Evolutionary conservation across 2,329 filamentous ascomycete species (phyloP).

Genomic region (Zelopaecilomyces penicillatus): DNA sequence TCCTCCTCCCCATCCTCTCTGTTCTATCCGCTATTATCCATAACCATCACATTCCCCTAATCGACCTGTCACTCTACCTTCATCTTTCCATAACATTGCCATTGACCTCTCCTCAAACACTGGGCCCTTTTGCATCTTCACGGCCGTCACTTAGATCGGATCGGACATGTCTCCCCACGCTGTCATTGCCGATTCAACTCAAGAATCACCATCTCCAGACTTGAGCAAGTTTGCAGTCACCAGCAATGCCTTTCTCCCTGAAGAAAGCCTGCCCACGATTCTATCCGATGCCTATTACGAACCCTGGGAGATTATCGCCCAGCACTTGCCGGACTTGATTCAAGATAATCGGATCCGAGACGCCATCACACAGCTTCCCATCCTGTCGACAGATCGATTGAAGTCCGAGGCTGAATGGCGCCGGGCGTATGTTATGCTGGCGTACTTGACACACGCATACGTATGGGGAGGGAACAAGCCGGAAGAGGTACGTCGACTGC

Average conservation of each 20-base stretch:
- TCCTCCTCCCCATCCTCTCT: too few relatives aligned
- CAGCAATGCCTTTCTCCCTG: constrained; percentile 68
- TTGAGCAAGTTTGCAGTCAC: constrained; percentile 31
- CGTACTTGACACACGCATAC: constrained; percentile 76
- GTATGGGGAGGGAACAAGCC: constrained; percentile 79
- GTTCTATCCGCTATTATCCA: too few relatives aligned
- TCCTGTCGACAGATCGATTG: constrained; percentile 59
- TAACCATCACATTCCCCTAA: too few relatives aligned
- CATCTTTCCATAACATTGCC: too few relatives aligned
- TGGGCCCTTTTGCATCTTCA: too few relatives aligned
- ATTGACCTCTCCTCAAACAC: too few relatives aligned
- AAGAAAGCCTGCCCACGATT: constrained; percentile 53
- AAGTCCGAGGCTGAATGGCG: constrained; percentile 64
- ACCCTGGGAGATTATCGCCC: constrained; percentile 67
- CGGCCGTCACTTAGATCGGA: too few relatives aligned
- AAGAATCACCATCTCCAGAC: constrained; percentile 16
- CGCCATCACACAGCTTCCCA: constrained; percentile 56
- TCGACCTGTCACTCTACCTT: too few relatives aligned
- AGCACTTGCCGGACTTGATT: constrained; percentile 60
- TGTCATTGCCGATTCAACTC: constrained; percentile 14
- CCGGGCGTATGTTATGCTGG: constrained; percentile 69
- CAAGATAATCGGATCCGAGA: constrained; percentile 54
- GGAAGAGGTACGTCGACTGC: constrained; percentile 47
- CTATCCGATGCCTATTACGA: constrained; percentile 67
- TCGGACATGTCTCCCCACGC: constrained; percentile 35